Percentiles rank a stretch among this genome's conserved stretches.
Evolutionary conservation across 208 protist genomes (phyloP).

Genomic region (Leishmania tarentolae): DNA sequence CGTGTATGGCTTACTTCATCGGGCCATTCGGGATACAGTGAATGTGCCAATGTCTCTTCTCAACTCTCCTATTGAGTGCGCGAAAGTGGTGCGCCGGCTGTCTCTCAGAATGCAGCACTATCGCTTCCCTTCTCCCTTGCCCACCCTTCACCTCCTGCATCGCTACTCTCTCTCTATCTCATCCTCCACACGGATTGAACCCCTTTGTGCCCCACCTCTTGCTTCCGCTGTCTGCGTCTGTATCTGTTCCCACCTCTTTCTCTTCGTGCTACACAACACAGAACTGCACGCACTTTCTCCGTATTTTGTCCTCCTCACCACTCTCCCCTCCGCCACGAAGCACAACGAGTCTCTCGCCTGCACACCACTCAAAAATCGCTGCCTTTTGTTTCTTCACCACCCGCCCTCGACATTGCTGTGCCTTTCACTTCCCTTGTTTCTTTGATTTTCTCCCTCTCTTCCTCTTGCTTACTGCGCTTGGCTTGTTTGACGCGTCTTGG

Average conservation of each 20-base stretch:
- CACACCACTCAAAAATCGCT: background rate
- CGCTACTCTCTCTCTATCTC: background rate
- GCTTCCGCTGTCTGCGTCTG: background rate
- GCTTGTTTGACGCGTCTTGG: background rate
- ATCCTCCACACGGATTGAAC: background rate
- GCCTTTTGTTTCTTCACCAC: constrained; percentile 1
- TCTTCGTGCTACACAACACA: background rate
- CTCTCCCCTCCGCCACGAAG: background rate
- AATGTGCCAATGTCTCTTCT: background rate
- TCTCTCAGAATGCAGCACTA: background rate
- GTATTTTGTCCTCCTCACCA: background rate
- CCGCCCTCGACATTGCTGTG: background rate
- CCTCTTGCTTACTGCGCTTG: background rate
- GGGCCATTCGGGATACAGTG: background rate
- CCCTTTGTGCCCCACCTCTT: background rate
- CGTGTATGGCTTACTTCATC: background rate
- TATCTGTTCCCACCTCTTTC: no score
- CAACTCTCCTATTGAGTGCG: background rate
- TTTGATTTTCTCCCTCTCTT: background rate
- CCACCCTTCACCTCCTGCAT: background rate
- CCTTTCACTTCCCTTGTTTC: constrained; percentile 4
- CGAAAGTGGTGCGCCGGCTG: background rate
- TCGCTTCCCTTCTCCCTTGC: background rate
- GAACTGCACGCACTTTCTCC: background rate
- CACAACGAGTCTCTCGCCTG: constrained; percentile 7